phyloP scores from a whole-genome alignment of 2,329 filamentous ascomycete species.

The Beauveria scarabaeidicola region DNA sequence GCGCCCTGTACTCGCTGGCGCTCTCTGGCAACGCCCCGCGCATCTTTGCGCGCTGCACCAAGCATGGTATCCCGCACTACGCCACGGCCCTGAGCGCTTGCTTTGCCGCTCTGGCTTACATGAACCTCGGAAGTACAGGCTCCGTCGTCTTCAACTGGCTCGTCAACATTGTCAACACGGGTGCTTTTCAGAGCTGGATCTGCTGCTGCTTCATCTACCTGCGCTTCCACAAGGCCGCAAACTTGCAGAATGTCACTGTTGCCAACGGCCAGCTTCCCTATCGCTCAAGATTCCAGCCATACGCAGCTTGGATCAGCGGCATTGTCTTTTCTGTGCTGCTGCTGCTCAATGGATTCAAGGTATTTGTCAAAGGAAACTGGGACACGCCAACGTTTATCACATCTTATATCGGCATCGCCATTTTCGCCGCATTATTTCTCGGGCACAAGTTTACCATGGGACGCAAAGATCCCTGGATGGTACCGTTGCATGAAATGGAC shows the following conservation, averaged over 20 bases:
- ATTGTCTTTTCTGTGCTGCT: constrained; percentile 42
- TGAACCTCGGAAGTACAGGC: constrained; percentile 46
- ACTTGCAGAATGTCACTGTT: constrained; percentile 30
- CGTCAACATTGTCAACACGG: constrained; percentile 42
- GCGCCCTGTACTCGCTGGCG: constrained; percentile 36
- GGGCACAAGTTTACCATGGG: constrained; percentile 20
- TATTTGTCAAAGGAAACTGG: constrained; percentile 54
- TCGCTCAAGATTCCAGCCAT: constrained; percentile 46
- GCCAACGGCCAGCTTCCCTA: constrained; percentile 36
- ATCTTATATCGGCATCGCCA: constrained; percentile 56
- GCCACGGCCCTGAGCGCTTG: constrained; percentile 13
- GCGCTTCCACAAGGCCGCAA: constrained; percentile 39
- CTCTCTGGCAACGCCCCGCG: constrained; percentile 31
- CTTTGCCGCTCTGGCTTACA: constrained; percentile 52
- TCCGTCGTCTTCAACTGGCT: constrained; percentile 54
- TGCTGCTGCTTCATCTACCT: constrained; percentile 47
- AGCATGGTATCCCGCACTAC: constrained; percentile 18
- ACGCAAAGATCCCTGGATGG: constrained; percentile 41
- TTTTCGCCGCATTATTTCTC: constrained; percentile 45
- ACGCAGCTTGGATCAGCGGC: constrained; percentile 45
- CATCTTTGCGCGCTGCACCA: constrained; percentile 23
- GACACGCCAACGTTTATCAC: constrained; percentile 49
- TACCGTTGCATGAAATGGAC: constrained; percentile 41
- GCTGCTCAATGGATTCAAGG: constrained; percentile 56
- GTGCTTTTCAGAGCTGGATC: constrained; percentile 46